Base-by-base conservation (phyloP, 2,329 filamentous ascomycete species). In the Scedosporium minutisporum region DNA sequence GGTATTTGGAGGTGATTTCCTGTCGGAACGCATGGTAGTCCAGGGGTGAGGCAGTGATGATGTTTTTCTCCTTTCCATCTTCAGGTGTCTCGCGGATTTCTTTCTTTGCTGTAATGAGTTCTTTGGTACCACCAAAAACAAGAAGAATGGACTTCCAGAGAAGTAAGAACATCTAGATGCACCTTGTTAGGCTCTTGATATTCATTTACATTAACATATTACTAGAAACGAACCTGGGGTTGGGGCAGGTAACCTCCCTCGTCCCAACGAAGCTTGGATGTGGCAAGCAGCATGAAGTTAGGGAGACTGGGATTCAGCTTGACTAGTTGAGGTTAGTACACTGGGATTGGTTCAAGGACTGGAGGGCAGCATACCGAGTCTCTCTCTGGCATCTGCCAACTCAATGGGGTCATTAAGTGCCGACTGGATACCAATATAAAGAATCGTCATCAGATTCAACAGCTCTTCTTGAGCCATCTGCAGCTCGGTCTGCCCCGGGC, bases 11-110 rank as follows among this genome's bases (percentile, higher is more conserved):
- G 16, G 89, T 96, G 64, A 99, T 93, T 73, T 99, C 95, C 73
- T 97, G 93, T 42, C 95, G 88, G 71, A 99, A 99, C 23, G 93
- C 83, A 71, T 99, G 93, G 71, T 99, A 99, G 70, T 99, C 95
- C 10, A 99, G 78, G 4, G 95, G 95, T 1, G 93, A 97, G 4
- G 95, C 93, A 1, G 90, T 96, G 65, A 99, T 93, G 55, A 90
- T 80, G n/a, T 87, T 87, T 67, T 89, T 88, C 60, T 86, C 84
- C 68, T 87, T 86, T 64, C 82, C 82, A 44, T 83, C 81, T 25
- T 82, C 72, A 1, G 71, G 78, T 29, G 81, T 78, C 66, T 91
- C 87, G 61, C 82, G 82, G 38, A 93, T 86, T 2, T 85, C 86
- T 65, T 80, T 79, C 73, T 97, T 97, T 41, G 91, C 83, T 63